A percentile compares a stretch with the other conserved stretches of the same genome.
Conservation (phyloP, 1,284 basidiomycete species). For the Malassezia brasiliensis region DNA sequence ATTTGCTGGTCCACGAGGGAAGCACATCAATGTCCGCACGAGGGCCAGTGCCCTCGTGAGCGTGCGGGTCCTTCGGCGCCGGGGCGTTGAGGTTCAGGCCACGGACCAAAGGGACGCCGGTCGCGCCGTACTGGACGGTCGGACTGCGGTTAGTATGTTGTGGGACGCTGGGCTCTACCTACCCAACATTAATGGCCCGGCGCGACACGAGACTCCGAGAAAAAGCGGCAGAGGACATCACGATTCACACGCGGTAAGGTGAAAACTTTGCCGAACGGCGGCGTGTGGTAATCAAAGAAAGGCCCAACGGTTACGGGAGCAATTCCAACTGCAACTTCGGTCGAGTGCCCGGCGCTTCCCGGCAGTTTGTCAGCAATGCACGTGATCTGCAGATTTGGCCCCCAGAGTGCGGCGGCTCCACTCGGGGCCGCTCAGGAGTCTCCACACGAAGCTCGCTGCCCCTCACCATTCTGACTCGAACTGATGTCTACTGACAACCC, state of each 20-base stretch:
- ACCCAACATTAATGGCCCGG: constrained; percentile 15
- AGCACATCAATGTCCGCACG: constrained; percentile 59
- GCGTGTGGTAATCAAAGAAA: constrained; percentile 16
- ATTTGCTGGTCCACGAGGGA: constrained; percentile 60
- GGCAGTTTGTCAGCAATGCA: constrained; percentile 11
- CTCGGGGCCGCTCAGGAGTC: too few species aligned
- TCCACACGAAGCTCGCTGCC: background rate
- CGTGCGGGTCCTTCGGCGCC: constrained; percentile 54
- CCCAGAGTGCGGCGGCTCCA: too few species aligned
- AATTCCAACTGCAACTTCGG: constrained; percentile 10
- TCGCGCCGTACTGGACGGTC: constrained; percentile 66
- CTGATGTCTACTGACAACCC: constrained; percentile 47
- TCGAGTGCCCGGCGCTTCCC: constrained; percentile 12
- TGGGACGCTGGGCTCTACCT: background rate
- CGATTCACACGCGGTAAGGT: constrained; percentile 1
- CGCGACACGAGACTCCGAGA: constrained; percentile 18
- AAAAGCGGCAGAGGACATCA: constrained; percentile 14
- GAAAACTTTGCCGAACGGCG: background rate
- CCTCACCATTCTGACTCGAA: background rate
- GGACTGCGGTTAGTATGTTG: constrained; percentile 50
- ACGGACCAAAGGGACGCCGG: constrained; percentile 62
- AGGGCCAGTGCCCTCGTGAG: constrained; percentile 56
- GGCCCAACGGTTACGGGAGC: constrained; percentile 12
- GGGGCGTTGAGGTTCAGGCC: constrained; percentile 62
- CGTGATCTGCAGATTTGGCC: background rate